Evolutionary conservation across 192 early-diverging fungal species (phyloP).

Genomic region (Coemansia furcata): DNA sequence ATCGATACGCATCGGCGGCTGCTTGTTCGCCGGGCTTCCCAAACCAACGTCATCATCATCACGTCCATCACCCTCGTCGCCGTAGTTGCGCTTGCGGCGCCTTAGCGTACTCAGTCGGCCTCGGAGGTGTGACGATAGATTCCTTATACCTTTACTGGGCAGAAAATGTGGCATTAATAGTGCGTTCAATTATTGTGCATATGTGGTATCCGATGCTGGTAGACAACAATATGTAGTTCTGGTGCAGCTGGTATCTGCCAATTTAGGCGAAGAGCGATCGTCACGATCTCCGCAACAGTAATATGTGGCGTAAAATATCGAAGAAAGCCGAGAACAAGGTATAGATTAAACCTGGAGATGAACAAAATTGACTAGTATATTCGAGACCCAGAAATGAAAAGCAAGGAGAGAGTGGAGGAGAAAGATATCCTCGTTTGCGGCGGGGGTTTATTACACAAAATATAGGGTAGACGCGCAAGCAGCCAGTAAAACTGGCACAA

Average conservation of each 20-base stretch:
- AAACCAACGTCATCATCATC: neutral
- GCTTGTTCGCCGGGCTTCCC: neutral
- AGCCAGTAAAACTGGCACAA: neutral
- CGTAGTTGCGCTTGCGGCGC: constrained; percentile 24
- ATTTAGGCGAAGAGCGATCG: neutral
- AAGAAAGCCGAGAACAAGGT: neutral
- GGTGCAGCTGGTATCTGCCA: neutral
- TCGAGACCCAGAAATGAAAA: neutral
- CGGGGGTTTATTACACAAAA: neutral
- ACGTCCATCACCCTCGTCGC: neutral
- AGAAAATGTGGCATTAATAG: constrained; percentile 13
- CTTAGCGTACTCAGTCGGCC: constrained; percentile 24
- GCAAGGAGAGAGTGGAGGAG: neutral
- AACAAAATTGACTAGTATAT: neutral
- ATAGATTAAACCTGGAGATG: neutral
- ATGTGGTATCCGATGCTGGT: neutral
- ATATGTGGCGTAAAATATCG: neutral
- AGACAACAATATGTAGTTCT: neutral
- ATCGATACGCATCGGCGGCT: neutral
- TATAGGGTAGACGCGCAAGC: neutral
- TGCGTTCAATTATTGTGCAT: neutral
- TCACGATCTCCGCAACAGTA: neutral
- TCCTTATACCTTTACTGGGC: constrained; percentile 28
- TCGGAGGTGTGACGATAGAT: constrained; percentile 39
- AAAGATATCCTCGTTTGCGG: neutral